Evolutionary conservation across 805 yeast genomes (phyloP), one percentile per base, ranked within the genome.

Genomic region (Kluyveromyces starmeri): DNA sequence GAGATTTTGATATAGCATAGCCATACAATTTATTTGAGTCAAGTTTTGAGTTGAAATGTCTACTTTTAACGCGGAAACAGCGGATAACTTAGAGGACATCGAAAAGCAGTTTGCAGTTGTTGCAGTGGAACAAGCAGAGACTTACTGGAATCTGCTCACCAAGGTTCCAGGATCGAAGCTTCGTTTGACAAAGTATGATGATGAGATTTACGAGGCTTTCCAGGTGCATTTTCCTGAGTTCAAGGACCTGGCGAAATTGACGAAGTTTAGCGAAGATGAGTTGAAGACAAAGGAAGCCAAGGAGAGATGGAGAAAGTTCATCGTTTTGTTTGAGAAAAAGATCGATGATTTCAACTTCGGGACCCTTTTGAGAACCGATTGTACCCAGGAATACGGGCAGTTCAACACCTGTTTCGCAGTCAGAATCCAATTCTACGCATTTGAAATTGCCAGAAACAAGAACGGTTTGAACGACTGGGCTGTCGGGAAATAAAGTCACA

Each of bases 91-190:
- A 50, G 97, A 89, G 62, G 95, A 85, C 50, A 85, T 92, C 52
- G 98, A 92, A 62, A 85, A 77, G 70, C 97, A 92, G 65, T 92
- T 92, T 54, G 97, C 98, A 27, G 98, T 92, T 40, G 84, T 82
- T 62, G 98, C 97, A 4, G 98, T 92, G 12, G 78, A 74, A 60
- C 97, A 92, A 59, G 92, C 95, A 39, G 94, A 85, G 54, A 79
- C 95, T 1, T 92, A 89, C 71, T 92, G 96, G 95, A 68, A 70
- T 31, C 60, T 92, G 39, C 62, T 92, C 36, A 71, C 71, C 38
- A 74, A 75, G 46, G 64, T 86, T 37, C 77, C 80, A 41, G 96
- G 94, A n/a, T 72, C 92, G 27, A 73, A 71, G 46, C 68, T 89
- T 43, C 81, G 75, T 55, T 66, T 83, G 41, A 81, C 92, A 32